These are phyloP conservation scores for Boletellus ananas DNA, from an alignment of 768 basidiomycete genomes.

Conservation along the genomic window DNA sequence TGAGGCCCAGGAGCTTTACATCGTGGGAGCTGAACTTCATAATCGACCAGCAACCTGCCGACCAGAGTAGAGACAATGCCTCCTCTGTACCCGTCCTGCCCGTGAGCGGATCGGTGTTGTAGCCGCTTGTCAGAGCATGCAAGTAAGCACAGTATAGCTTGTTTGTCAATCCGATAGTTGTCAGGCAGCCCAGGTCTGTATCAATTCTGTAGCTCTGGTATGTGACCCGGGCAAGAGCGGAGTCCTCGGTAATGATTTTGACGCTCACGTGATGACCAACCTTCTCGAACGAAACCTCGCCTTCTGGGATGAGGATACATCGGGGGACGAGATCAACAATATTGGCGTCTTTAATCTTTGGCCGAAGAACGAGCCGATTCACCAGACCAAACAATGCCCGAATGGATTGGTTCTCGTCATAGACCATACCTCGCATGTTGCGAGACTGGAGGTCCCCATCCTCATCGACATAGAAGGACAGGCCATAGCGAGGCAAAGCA, in stretches of 20 bases:
- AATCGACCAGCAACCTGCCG: constrained; percentile 39
- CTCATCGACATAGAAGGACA: constrained; percentile 38
- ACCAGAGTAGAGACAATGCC: constrained; percentile 37
- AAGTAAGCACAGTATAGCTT: constrained; percentile 39
- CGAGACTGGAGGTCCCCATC: constrained; percentile 35
- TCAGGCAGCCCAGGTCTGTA: constrained; percentile 26
- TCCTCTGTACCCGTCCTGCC: constrained; percentile 40
- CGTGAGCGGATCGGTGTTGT: constrained; percentile 41
- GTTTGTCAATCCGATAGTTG: constrained; percentile 21
- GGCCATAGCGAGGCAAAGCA: constrained; percentile 37
- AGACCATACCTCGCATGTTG: constrained; percentile 40
- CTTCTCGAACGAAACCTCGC: constrained; percentile 15
- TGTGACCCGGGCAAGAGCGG: neutral
- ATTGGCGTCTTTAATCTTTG: neutral
- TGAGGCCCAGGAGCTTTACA: constrained; percentile 27
- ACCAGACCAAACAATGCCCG: constrained; percentile 45
- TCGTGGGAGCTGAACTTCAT: constrained; percentile 30
- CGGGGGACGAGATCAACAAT: constrained; percentile 9
- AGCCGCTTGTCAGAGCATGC: constrained; percentile 42
- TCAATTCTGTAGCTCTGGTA: constrained; percentile 32
- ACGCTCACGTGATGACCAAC: constrained; percentile 18
- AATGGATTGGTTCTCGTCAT: constrained; percentile 39
- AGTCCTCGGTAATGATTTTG: constrained; percentile 3
- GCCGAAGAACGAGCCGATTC: constrained; percentile 39
- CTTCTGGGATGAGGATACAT: constrained; percentile 39